Evolutionary conservation across 257 asterid species (phyloP).

Genomic region (Orobanche coerulescens): DNA sequence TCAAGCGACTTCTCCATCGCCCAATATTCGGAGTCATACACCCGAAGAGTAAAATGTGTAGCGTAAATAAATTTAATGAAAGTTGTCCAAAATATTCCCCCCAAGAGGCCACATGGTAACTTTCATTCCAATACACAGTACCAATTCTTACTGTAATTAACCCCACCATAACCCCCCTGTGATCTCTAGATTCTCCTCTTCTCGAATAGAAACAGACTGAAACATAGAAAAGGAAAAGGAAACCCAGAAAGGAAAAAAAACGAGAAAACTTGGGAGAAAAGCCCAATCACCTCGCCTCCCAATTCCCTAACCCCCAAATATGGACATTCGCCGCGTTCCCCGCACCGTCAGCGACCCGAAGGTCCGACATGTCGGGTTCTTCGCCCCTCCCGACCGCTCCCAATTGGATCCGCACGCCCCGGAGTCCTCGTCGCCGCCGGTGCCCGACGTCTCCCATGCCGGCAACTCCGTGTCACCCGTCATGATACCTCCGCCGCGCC

Average conservation of each 20-base stretch:
- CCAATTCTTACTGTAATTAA: too few relatives aligned
- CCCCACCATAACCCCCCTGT: not conserved
- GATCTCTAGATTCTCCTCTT: constrained; percentile 19
- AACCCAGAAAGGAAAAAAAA: not conserved
- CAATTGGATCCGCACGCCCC: constrained; percentile 51
- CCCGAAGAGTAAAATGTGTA: too few relatives aligned
- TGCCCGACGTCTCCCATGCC: constrained; percentile 38
- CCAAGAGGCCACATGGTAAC: too few relatives aligned
- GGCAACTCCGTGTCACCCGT: constrained; percentile 67
- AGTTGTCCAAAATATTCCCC: too few relatives aligned
- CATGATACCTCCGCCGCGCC: constrained; percentile 84
- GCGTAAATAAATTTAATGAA: too few relatives aligned
- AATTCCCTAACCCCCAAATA: constrained; percentile 23
- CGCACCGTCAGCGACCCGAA: constrained; percentile 79
- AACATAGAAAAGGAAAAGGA: constrained; percentile 9
- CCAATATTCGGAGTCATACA: too few relatives aligned
- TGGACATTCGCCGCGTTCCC: constrained; percentile 80
- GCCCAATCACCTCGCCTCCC: constrained; percentile 1
- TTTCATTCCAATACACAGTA: too few relatives aligned
- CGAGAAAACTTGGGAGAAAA: not conserved
- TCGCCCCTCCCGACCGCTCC: constrained; percentile 59
- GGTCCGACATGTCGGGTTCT: constrained; percentile 87
- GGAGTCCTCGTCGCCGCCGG: constrained; percentile 35
- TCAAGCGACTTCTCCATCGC: too few relatives aligned
- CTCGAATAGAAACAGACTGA: not conserved